Conservation (phyloP, 345 rosid species). For the Brassica juncea region DNA sequence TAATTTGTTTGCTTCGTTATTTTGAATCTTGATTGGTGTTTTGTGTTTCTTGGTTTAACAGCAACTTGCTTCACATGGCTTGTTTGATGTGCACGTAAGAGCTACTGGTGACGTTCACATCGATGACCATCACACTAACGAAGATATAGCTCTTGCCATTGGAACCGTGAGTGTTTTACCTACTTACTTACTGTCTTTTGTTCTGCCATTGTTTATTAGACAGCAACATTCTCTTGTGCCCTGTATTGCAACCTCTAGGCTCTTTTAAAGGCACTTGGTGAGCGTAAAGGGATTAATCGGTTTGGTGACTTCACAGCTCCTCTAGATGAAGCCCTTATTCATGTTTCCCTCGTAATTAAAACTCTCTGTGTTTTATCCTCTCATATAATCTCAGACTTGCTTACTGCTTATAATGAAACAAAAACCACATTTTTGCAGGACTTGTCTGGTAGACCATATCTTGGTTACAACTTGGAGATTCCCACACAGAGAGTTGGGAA, state of each 20-base stretch:
- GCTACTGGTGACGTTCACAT: slow-evolving; percentile 91
- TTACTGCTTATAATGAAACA: slow-evolving; percentile 8
- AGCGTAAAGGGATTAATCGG: slow-evolving; percentile 82
- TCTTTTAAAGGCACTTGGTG: slow-evolving; percentile 84
- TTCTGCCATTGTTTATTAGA: neutral
- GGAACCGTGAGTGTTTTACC: slow-evolving; percentile 59
- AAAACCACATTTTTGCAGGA: slow-evolving; percentile 50
- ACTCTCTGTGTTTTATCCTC: neutral
- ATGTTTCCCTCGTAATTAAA: slow-evolving; percentile 69
- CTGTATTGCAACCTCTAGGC: slow-evolving; percentile 46
- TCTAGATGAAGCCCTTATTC: slow-evolving; percentile 85
- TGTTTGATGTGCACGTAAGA: slow-evolving; percentile 84
- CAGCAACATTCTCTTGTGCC: neutral
- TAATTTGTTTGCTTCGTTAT: neutral
- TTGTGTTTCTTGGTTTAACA: slow-evolving; percentile 20
- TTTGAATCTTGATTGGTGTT: neutral
- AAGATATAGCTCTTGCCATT: slow-evolving; percentile 91
- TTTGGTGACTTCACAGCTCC: slow-evolving; percentile 95
- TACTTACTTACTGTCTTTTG: neutral
- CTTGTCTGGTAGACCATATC: slow-evolving; percentile 81
- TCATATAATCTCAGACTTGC: neutral
- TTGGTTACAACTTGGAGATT: slow-evolving; percentile 75
- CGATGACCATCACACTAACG: slow-evolving; percentile 91
- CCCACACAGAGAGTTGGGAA: slow-evolving; percentile 84
- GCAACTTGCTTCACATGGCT: slow-evolving; percentile 99